These are phyloP conservation scores for Fusarium algeriense DNA, from an alignment of 2,329 filamentous ascomycete species.

Conservation along the genomic window DNA sequence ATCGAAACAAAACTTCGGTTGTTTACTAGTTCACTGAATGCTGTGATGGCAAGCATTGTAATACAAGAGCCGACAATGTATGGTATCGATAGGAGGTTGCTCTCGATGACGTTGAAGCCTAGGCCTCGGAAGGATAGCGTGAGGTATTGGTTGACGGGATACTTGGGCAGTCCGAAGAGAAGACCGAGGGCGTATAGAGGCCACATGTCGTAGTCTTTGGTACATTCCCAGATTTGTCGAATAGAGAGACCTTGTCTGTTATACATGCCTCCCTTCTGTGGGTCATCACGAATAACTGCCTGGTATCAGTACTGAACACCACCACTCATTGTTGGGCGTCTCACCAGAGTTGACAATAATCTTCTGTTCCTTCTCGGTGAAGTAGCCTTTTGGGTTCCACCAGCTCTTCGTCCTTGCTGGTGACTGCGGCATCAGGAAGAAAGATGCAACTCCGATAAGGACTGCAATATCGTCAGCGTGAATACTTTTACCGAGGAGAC, in stretches of 20 bases:
- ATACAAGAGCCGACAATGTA: slow-evolving; percentile 61
- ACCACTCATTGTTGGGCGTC: accelerated
- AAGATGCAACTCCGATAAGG: background rate
- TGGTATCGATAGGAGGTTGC: slow-evolving; percentile 66
- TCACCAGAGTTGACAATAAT: slow-evolving; percentile 64
- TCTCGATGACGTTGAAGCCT: slow-evolving; percentile 63
- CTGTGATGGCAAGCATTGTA: slow-evolving; percentile 53
- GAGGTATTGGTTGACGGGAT: slow-evolving; percentile 61
- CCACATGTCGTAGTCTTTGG: slow-evolving; percentile 67
- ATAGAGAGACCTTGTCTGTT: slow-evolving; percentile 63
- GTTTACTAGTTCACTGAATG: slow-evolving; percentile 63
- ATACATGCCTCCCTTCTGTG: slow-evolving; percentile 67
- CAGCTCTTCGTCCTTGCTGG: background rate
- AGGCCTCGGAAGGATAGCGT: slow-evolving; percentile 64
- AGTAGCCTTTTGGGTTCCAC: background rate
- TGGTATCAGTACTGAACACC: background rate
- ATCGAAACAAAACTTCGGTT: slow-evolving; percentile 62
- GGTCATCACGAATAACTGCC: slow-evolving; percentile 64
- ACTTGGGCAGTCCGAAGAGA: slow-evolving; percentile 61
- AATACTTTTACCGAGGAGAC: too few species aligned
- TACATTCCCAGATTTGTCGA: slow-evolving; percentile 58
- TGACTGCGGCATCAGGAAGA: background rate
- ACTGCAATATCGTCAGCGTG: too few species aligned
- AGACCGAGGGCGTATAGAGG: slow-evolving; percentile 63
- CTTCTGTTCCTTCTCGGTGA: slow-evolving; percentile 42